phyloP scores from a whole-genome alignment of 805 yeast species.

The Scheffersomyces stipitis region DNA sequence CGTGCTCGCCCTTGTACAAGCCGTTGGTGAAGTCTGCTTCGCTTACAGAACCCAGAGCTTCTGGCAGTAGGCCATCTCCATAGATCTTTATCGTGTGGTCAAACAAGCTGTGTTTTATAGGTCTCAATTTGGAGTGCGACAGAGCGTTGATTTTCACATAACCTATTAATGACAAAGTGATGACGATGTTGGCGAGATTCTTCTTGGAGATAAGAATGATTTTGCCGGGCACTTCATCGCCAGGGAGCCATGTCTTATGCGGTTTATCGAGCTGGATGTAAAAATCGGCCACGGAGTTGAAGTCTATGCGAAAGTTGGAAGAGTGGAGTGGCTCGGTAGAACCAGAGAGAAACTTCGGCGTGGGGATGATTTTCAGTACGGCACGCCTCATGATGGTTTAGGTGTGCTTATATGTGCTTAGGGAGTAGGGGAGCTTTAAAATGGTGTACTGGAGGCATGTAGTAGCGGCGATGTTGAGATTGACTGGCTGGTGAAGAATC shows the following conservation, averaged over 20 bases:
- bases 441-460: too few relatives aligned
- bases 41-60: constrained; percentile 1
- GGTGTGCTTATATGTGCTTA: too few relatives aligned
- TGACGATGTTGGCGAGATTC: constrained; percentile 52
- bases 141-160: constrained; percentile 54
- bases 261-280: constrained; percentile 72
- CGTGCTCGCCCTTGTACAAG: constrained; percentile 78
- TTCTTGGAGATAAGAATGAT: constrained; percentile 55
- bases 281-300: constrained; percentile 56
- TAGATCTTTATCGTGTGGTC: constrained; percentile 59
- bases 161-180: constrained; percentile 57
- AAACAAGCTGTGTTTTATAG: constrained; percentile 52
- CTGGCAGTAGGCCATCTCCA: constrained; percentile 33
- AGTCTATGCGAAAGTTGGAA: constrained; percentile 30
- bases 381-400: constrained; percentile 46
- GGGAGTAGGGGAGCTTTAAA: too few relatives aligned
- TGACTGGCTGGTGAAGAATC: too few relatives aligned
- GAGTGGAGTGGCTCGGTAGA: constrained; percentile 4
- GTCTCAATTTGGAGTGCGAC: constrained; percentile 53
- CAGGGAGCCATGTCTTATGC: constrained; percentile 76
- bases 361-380: constrained; percentile 46
- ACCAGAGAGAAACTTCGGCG: constrained; percentile 10
- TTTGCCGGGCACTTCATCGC: constrained; percentile 70
- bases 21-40: constrained; percentile 43
- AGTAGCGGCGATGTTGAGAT: too few relatives aligned